Conservation (phyloP, 176 grass and related monocot species). For the Carex cristatella region DNA sequence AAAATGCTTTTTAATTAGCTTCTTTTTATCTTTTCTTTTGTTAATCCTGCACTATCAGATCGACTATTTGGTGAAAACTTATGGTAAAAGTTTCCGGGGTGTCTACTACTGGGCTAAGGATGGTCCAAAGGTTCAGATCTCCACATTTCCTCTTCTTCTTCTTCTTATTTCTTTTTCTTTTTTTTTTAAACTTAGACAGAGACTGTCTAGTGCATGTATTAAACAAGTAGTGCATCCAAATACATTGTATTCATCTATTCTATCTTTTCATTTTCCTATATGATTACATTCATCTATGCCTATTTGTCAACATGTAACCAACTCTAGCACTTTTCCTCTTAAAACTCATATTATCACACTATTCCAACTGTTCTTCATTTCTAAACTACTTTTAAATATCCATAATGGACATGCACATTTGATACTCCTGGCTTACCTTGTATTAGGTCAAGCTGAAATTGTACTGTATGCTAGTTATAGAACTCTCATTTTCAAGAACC, state of each 20-base stretch:
- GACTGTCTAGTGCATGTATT: too few species aligned
- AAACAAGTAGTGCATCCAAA: too few species aligned
- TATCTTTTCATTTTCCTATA: too few species aligned
- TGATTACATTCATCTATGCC: too few species aligned
- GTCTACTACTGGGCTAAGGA: background rate
- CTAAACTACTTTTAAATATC: background rate
- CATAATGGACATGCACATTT: background rate
- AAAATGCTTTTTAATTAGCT: background rate
- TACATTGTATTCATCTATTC: too few species aligned
- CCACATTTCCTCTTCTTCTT: too few species aligned
- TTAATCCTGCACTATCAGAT: background rate
- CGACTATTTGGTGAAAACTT: background rate
- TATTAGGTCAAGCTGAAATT: background rate
- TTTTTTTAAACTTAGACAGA: too few species aligned
- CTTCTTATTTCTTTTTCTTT: too few species aligned
- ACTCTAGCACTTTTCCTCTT: background rate
- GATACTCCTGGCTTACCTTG: background rate
- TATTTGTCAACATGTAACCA: too few species aligned
- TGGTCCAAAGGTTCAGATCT: background rate
- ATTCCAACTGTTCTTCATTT: background rate
- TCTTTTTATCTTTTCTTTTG: background rate
- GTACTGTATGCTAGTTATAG: background rate
- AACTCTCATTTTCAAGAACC: background rate
- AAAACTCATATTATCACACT: background rate
- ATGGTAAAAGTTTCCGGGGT: background rate